phyloP scores from a whole-genome alignment of 257 asterid species.

The Phtheirospermum japonicum region DNA sequence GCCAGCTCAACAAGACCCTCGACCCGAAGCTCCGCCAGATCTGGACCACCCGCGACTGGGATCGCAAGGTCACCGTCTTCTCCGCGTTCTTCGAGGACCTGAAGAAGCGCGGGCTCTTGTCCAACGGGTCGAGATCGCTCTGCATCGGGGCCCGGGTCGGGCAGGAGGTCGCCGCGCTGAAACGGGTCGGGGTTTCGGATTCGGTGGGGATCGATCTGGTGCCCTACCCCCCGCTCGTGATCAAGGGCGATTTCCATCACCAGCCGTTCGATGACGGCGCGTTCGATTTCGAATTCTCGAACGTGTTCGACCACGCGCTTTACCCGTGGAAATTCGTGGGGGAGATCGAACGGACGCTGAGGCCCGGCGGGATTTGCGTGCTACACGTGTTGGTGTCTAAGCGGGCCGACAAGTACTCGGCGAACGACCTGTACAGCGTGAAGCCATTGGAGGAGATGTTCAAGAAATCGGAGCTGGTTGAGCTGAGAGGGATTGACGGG shows the following conservation, averaged over 20 bases:
- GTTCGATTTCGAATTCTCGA: conserved; percentile 89
- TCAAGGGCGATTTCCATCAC: conserved; percentile 78
- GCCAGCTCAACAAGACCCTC: conserved; percentile 90
- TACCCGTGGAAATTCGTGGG: conserved; percentile 74
- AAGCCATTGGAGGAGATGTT: conserved; percentile 76
- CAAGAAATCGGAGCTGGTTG: conserved; percentile 54
- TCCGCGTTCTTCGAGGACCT: conserved; percentile 51
- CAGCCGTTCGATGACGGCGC: conserved; percentile 67
- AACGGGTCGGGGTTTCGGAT: conserved; percentile 59
- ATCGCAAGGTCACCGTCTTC: conserved; percentile 70
- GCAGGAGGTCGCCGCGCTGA: conserved; percentile 85
- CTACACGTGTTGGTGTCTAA: conserved; percentile 66
- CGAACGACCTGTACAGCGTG: conserved; percentile 77
- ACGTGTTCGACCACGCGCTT: conserved; percentile 93
- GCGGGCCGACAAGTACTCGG: conserved; percentile 84
- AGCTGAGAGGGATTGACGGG: conserved; percentile 61
- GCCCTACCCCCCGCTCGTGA: conserved; percentile 85
- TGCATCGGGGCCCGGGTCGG: conserved; percentile 92
- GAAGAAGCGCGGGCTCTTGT: conserved; percentile 36
- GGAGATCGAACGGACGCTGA: conserved; percentile 82
- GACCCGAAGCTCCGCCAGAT: conserved; percentile 72
- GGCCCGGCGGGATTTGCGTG: conserved; percentile 72
- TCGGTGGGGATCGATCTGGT: conserved; percentile 88
- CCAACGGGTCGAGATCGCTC: conserved; percentile 56
- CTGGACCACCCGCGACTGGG: conserved; percentile 95